Conservation (phyloP, 1,284 basidiomycete species). For the Pseudozyma hubeiensis region DNA sequence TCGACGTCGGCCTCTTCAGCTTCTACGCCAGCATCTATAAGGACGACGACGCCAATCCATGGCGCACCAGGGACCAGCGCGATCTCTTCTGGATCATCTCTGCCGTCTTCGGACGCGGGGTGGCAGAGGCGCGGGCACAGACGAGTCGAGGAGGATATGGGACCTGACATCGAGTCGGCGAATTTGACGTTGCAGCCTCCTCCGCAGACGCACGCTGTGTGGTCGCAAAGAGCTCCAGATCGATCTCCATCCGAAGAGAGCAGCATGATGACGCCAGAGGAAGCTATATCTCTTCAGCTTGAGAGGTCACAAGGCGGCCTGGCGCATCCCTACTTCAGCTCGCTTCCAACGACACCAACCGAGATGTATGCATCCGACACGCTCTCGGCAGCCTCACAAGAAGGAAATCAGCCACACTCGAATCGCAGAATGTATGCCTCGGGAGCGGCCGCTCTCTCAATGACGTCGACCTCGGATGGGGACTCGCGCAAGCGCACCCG, state of each 20-base stretch:
- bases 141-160: neutral
- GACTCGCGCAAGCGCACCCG: constrained; percentile 34
- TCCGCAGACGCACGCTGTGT: constrained; percentile 6
- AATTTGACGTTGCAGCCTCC: constrained; percentile 14
- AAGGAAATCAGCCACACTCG: constrained; percentile 11
- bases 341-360: constrained; percentile 30
- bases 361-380: constrained; percentile 9
- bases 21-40: constrained; percentile 14
- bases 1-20: constrained; percentile 20
- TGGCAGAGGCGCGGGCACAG: constrained; percentile 4
- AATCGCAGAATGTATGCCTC: constrained; percentile 13
- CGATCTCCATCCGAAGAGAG: constrained; percentile 20
- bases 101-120: constrained; percentile 13
- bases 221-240: constrained; percentile 1
- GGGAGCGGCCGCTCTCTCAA: constrained; percentile 2
- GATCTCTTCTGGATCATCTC: constrained; percentile 8
- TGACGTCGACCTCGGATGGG: constrained; percentile 20
- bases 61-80: constrained; percentile 6
- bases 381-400: constrained; percentile 2
- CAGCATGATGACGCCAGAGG: constrained; percentile 19
- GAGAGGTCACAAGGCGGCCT: constrained; percentile 18
- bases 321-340: constrained; percentile 27
- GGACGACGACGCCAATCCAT: neutral
- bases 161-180: constrained; percentile 12
- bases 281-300: neutral